These are phyloP conservation scores for Apophysomyces sp. DNA, from an alignment of 371 early-diverging fungal species.

Conservation along the genomic window DNA sequence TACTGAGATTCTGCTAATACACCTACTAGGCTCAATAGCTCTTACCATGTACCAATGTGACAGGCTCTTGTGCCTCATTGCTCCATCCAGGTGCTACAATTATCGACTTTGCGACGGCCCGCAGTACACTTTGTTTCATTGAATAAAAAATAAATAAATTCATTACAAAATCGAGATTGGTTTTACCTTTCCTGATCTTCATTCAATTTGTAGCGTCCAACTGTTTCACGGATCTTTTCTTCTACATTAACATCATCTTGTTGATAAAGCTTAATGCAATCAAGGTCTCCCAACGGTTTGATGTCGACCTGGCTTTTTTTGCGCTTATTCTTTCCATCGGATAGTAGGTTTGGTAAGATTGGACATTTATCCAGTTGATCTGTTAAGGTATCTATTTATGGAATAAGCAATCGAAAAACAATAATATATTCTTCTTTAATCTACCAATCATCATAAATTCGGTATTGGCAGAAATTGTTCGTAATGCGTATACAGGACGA, in stretches of 20 bases:
- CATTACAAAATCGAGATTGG: too few relatives aligned
- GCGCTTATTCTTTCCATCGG: conserved; percentile 12
- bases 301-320: conserved; percentile 10
- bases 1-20: too few relatives aligned
- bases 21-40: too few relatives aligned
- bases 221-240: conserved; percentile 31
- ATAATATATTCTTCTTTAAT: too few relatives aligned
- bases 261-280: conserved; percentile 31
- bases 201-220: conserved; percentile 53
- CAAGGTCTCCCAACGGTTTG: conserved; percentile 20
- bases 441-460: conserved; percentile 76
- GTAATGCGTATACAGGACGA: conserved; percentile 55
- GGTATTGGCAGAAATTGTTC: conserved; percentile 63
- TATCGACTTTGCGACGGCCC: conserved; percentile 53
- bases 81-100: conserved; percentile 51
- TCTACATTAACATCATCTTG: conserved; percentile 50
- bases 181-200: conserved; percentile 58
- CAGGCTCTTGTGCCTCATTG: conserved; percentile 30
- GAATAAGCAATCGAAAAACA: background rate
- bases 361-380: conserved; percentile 44
- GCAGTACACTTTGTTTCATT: conserved; percentile 42
- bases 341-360: conserved; percentile 40
- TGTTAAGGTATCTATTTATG: conserved; percentile 47
- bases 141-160: too few relatives aligned
- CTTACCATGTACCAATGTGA: conserved; percentile 57